Base-by-base conservation (phyloP, 2,329 filamentous ascomycete species). In the Triangularia setosa region DNA sequence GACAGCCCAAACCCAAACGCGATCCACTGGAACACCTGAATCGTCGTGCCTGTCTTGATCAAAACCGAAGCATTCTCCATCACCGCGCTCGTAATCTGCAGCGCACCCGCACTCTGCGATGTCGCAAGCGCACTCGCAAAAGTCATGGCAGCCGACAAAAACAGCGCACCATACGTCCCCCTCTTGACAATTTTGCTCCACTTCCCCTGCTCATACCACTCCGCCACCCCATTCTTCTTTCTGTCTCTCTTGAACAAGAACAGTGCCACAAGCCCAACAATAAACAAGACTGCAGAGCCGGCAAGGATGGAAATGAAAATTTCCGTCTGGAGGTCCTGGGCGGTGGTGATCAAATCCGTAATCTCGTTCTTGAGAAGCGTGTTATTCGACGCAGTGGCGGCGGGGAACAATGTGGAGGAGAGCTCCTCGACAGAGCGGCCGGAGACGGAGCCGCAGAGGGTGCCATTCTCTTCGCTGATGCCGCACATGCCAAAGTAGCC, bases 1-100 rank as follows among this genome's bases (percentile, higher is more conserved):
- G 69, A n/a, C 40, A 65, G 16, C 62, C 68, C 52, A 12, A 72
- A 70, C 55, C 69, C 70, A 64, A 72, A 71, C 12, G 65, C 61
- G 23, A 69, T 61, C 71, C 71, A 73, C 70, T 73, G 71, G 61
- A 72, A 48, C 21, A 72, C 70, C 69, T 72, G 71, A 54, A 72
- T 60, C 35, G 68, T 69, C 9, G 63, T 65, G 1, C 71, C 71
- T 0, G 61, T 52, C 35, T 65, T 61, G 33, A 72, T 68, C 25
- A 69, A 35, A n/a, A 71, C 66, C 16, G 57, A 28, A 4, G 55
- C 48, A 8, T 65, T 63, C 12, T 35, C 54, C 24, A 62, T 67
- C 3, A 60, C 62, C 1, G 21, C 28, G 1, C 67, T 52, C 18
- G 69, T 64, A 33, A 65, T 68, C 40, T 70, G 58, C 24, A 73